Base-by-base conservation (phyloP, 2,329 filamentous ascomycete genomes). In the Gremmenia infestans region DNA sequence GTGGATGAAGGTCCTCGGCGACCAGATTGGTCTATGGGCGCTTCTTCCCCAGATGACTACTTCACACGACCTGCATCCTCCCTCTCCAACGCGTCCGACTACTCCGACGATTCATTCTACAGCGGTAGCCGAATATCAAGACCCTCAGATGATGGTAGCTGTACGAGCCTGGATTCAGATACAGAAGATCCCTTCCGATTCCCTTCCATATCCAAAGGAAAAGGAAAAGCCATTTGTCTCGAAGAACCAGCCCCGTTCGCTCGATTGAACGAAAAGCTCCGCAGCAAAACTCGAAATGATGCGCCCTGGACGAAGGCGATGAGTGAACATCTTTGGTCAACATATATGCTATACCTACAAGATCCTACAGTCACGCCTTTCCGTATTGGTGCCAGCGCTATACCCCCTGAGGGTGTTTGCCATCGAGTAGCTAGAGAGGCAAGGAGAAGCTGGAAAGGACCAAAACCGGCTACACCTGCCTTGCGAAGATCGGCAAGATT, bases 281-380 rank as follows among this genome's bases (percentile, higher is more conserved):
- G 61, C 8, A 66, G 60, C 59, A 71, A 70, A 59, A 63, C 57
- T n/a, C 57, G 64, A 40, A 67, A 62, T 11, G 60, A 79, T 66
- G 80, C 80, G 0, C 78, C 77, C 0, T 87, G 85, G 85, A 86
- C 83, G 4, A 80, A 79, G 58, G 77, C 81, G 17, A 86, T 87
- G 82, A 83, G 76, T 70, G 74, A 80, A 12, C 85, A 88, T 63
- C 71, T 88, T 9, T 88, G 85, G 85, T 77, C 80, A 5, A 85
- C 81, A 1, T 88, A 86, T 65, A 72, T 80, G 56, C 72, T 84
- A 52, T 88, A 87, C 63, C 72, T 87, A 42, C 81, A 85, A 66
- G 85, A 88, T 62, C 83, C 85, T 47, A 83, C 81, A 49, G 82
- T 87, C 2, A 88, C 85, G 1, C 85, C 85, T 0, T 82, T 88